These are phyloP conservation scores for Penicillium expansum DNA, from an alignment of 2,329 filamentous ascomycete species.

Conservation along the genomic window DNA sequence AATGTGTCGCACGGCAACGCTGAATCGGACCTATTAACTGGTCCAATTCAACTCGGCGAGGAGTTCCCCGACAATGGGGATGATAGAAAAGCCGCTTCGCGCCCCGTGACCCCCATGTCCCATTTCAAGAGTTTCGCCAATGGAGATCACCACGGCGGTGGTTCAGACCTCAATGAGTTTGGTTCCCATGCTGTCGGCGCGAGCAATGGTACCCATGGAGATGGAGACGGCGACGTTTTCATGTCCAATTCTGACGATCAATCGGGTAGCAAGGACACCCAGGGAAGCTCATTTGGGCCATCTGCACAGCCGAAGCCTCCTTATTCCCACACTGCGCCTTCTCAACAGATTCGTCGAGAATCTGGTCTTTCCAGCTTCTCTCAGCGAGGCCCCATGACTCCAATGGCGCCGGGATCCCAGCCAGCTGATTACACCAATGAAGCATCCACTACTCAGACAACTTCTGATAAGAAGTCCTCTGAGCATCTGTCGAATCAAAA, in stretches of 20 bases:
- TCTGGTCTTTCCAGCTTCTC: conserved; percentile 49
- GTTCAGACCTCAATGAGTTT: conserved; percentile 40
- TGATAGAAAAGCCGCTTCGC: conserved; percentile 45
- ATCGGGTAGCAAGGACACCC: conserved; percentile 43
- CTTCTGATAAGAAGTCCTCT: conserved; percentile 77
- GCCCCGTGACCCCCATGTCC: conserved; percentile 57
- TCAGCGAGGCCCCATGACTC: conserved; percentile 54
- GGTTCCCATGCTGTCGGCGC: conserved; percentile 39
- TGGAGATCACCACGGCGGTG: conserved; percentile 50
- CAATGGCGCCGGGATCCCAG: conserved; percentile 58
- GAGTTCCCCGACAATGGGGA: conserved; percentile 49
- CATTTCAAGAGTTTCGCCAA: conserved; percentile 53
- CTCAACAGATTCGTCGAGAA: conserved; percentile 45
- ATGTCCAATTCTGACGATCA: conserved; percentile 57
- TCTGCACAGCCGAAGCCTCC: conserved; percentile 50
- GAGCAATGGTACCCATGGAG: conserved; percentile 57
- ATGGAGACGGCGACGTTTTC: conserved; percentile 56
- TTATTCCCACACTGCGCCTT: conserved; percentile 48
- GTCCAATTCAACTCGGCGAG: conserved; percentile 63
- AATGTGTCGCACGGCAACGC: conserved; percentile 54
- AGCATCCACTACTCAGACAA: conserved; percentile 82
- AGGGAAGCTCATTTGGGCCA: conserved; percentile 49
- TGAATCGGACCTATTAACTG: conserved; percentile 49
- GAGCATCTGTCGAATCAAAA: conserved; percentile 67
- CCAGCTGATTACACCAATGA: conserved; percentile 71